Percentiles rank a stretch among this genome's conserved stretches.
Conservation (phyloP, 345 rosid species). For the Boechera stricta region DNA sequence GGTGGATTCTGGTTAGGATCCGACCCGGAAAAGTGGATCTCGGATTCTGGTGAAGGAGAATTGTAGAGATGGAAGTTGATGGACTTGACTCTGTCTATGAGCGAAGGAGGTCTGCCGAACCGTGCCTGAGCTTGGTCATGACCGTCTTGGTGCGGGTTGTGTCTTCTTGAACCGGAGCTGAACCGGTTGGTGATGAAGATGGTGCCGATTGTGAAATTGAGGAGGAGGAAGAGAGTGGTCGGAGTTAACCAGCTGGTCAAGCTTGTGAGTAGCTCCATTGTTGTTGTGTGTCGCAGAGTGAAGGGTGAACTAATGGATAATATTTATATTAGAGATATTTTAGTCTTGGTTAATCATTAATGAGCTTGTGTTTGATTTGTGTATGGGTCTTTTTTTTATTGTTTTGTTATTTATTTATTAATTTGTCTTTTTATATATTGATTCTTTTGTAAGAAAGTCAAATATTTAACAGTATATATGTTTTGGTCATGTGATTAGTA, state of each 20-base stretch:
- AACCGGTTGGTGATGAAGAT: conserved; percentile 44
- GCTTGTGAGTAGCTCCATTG: conserved; percentile 41
- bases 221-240: conserved; percentile 53
- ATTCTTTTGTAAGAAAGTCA: neutral
- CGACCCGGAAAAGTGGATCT: conserved; percentile 36
- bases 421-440: conserved; percentile 12
- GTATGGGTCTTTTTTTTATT: conserved; percentile 2
- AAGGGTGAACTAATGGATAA: conserved; percentile 19
- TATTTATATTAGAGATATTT: conserved; percentile 37
- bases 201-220: conserved; percentile 48
- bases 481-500: neutral
- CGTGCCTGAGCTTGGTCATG: conserved; percentile 40
- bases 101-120: conserved; percentile 55
- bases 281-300: conserved; percentile 37
- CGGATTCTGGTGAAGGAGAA: conserved; percentile 29
- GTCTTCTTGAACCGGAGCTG: conserved; percentile 28
- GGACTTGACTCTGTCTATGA: conserved; percentile 59
- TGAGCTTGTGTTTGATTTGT: conserved; percentile 1
- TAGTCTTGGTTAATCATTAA: conserved; percentile 20
- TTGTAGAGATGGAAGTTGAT: conserved; percentile 48
- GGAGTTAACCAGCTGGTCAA: conserved; percentile 51
- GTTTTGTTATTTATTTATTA: neutral
- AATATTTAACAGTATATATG: neutral
- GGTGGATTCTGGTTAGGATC: conserved; percentile 40
- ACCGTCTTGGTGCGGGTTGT: conserved; percentile 32